Evolutionary conservation across 1,139 yeast genomes (phyloP).

Genomic region (Nakaseomyces delphensis): DNA sequence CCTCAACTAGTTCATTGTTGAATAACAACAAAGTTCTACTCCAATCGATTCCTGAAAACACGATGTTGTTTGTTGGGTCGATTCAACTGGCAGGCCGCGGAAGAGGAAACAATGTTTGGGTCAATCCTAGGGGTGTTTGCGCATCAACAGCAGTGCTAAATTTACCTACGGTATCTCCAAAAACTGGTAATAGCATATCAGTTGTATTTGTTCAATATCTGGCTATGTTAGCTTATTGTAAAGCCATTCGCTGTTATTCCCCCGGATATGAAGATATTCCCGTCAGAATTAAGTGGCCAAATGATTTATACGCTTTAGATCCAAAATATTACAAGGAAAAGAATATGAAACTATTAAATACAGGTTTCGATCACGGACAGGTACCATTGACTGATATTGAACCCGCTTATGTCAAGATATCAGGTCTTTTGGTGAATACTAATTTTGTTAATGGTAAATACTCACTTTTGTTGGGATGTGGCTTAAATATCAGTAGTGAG

Average conservation of each 20-base stretch:
- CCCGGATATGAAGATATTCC: conserved; percentile 69
- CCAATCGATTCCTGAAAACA: conserved; percentile 26
- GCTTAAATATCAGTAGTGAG: conserved; percentile 74
- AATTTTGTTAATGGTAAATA: conserved; percentile 52
- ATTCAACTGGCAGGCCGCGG: conserved; percentile 90
- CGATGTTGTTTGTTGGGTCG: conserved; percentile 46
- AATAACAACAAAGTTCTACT: conserved; percentile 62
- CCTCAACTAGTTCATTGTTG: conserved; percentile 75
- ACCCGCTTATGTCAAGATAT: conserved; percentile 60
- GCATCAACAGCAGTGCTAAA: conserved; percentile 69
- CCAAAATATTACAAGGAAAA: conserved; percentile 43
- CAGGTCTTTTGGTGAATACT: conserved; percentile 81
- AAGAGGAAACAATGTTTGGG: conserved; percentile 92
- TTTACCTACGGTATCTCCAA: conserved; percentile 39
- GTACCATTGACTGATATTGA: conserved; percentile 32
- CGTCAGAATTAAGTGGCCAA: conserved; percentile 89
- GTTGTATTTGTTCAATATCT: conserved; percentile 83
- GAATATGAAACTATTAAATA: conserved; percentile 23
- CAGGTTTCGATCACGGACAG: conserved; percentile 14
- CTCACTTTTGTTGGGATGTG: conserved; percentile 71
- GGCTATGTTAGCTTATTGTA: conserved; percentile 73
- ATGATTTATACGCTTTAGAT: conserved; percentile 71
- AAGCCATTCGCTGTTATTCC: conserved; percentile 60
- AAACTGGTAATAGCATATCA: conserved; percentile 33
- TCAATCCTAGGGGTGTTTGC: conserved; percentile 85